Percentiles rank a stretch among this genome's conserved stretches.
Evolutionary conservation across 75 land plant genomes (phyloP).

Genomic region (Cupressus sempervirens): DNA sequence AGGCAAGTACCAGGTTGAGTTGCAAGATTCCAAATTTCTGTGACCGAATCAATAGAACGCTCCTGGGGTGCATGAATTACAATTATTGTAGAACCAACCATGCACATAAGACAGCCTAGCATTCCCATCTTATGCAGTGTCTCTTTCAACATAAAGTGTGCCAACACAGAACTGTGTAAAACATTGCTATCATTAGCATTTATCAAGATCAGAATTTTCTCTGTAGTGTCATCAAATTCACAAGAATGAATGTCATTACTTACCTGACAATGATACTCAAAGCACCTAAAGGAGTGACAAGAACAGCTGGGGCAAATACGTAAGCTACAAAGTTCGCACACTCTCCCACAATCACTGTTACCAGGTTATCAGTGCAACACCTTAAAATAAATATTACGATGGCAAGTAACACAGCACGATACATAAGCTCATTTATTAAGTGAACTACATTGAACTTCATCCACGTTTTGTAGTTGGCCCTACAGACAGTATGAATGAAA

Average conservation of each 20-base stretch:
- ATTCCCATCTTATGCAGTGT: conserved; percentile 70
- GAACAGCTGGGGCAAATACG: conserved; percentile 95
- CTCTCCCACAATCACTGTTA: conserved; percentile 94
- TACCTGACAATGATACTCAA: conserved; percentile 94
- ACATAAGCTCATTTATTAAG: background rate
- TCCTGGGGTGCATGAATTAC: conserved; percentile 92
- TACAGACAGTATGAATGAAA: background rate
- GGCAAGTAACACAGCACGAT: background rate
- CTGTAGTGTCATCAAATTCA: background rate
- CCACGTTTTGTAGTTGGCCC: background rate
- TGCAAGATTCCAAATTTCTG: conserved; percentile 76
- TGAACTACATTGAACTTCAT: background rate
- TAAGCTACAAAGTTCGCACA: conserved; percentile 92
- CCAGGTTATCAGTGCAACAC: background rate
- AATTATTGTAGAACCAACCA: conserved; percentile 85
- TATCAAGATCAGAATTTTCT: background rate
- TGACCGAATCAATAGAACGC: conserved; percentile 63
- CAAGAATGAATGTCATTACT: background rate
- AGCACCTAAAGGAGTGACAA: conserved; percentile 94
- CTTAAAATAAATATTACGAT: background rate
- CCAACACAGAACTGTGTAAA: conserved; percentile 49
- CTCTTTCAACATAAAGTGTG: conserved; percentile 79
- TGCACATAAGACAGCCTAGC: conserved; percentile 79
- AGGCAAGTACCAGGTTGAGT: conserved; percentile 74
- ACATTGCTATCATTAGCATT: background rate